phyloP scores from a whole-genome alignment of 208 protist species.

The Sergeia podlipaevii region DNA sequence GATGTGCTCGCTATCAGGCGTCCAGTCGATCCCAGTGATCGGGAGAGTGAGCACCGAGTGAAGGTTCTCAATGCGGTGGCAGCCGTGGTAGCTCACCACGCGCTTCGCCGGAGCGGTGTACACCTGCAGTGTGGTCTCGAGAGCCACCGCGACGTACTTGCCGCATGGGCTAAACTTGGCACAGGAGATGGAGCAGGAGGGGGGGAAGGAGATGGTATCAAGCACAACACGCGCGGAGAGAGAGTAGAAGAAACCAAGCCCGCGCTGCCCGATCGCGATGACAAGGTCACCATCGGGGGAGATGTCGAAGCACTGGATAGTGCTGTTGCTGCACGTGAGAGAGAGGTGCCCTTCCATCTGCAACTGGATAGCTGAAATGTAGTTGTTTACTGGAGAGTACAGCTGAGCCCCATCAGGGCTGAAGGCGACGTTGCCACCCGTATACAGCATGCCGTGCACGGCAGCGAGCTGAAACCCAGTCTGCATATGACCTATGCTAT shows the following conservation, averaged over 20 bases:
- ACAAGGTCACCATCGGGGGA: constrained; percentile 80
- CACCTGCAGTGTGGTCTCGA: constrained; percentile 86
- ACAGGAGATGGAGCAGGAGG: constrained; percentile 48
- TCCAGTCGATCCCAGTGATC: constrained; percentile 83
- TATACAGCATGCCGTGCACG: constrained; percentile 92
- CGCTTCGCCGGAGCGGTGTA: constrained; percentile 82
- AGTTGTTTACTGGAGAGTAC: constrained; percentile 88
- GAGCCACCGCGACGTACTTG: constrained; percentile 81
- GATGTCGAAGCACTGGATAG: constrained; percentile 87
- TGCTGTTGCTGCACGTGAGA: constrained; percentile 85
- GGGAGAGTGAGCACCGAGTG: constrained; percentile 78
- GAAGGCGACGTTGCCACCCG: constrained; percentile 87
- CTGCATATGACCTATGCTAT: too few species aligned
- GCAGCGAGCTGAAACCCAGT: constrained; percentile 83
- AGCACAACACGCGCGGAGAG: constrained; percentile 81
- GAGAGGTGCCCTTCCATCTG: constrained; percentile 73
- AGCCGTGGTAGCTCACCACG: constrained; percentile 81
- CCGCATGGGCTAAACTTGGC: constrained; percentile 88
- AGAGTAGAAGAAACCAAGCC: constrained; percentile 88
- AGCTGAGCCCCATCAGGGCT: constrained; percentile 74
- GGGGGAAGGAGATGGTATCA: constrained; percentile 87
- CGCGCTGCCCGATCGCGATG: constrained; percentile 70
- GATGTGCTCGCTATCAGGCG: constrained; percentile 74
- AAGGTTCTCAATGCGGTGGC: constrained; percentile 84
- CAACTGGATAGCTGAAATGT: constrained; percentile 75